Evolutionary conservation across 371 early-diverging fungal genomes (phyloP).

Genomic region (Amoeboradix gromovi): DNA sequence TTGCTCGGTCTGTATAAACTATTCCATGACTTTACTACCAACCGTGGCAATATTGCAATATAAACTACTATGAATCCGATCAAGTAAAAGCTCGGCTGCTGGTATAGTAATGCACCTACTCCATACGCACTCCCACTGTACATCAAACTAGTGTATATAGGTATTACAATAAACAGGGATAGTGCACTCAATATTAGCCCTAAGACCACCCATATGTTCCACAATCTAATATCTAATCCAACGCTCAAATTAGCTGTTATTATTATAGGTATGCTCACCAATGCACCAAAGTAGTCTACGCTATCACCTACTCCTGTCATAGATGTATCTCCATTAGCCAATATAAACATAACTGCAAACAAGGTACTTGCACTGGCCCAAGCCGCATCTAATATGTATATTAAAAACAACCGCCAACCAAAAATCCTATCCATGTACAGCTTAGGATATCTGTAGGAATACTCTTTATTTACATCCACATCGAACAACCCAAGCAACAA

Average conservation of each 20-base stretch:
- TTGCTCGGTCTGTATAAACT: neutral
- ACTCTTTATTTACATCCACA: slow-evolving; percentile 12
- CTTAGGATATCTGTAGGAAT: neutral
- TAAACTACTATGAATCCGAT: neutral
- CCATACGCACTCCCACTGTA: neutral
- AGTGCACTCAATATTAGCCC: neutral
- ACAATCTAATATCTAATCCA: neutral
- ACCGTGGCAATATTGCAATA: neutral
- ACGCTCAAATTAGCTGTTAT: slow-evolving; percentile 7
- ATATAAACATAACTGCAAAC: slow-evolving; percentile 10
- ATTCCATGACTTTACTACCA: neutral
- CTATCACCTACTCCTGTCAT: neutral
- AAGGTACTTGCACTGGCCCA: slow-evolving; percentile 58
- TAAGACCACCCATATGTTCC: neutral
- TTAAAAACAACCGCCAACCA: slow-evolving; percentile 44
- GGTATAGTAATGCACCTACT: neutral
- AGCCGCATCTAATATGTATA: slow-evolving; percentile 45
- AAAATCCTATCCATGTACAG: slow-evolving; percentile 28
- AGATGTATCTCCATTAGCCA: neutral
- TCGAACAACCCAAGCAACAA: slow-evolving; percentile 56
- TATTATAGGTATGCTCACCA: slow-evolving; percentile 7
- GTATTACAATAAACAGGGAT: neutral
- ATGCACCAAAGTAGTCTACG: slow-evolving; percentile 8
- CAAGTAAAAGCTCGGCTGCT: neutral
- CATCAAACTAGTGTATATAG: neutral